Evolutionary conservation across 2,329 filamentous ascomycete species (phyloP), one percentile per base, ranked within the genome.

Genomic region (Hypoxylon sp.): DNA sequence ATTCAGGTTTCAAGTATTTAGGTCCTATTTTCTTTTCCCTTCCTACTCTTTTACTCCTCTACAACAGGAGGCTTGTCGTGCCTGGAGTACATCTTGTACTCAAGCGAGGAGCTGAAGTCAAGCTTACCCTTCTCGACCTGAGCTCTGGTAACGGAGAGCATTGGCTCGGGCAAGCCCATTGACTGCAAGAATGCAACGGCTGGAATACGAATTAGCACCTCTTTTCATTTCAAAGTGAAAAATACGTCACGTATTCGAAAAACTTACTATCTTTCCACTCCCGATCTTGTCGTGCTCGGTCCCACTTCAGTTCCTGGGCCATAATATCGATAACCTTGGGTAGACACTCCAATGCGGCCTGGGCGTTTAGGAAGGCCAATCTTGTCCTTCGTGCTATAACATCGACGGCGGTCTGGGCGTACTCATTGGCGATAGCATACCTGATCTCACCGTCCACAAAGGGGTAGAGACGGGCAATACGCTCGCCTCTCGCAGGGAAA

Each of bases 381-480:
- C 95, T 85, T 41, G 92, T 97, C 67, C 94, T 86, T 63, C 95
- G 87, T 2, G 94, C 94, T 48, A 97, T 83, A 11, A 97, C 91
- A 76, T 97, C 94, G 14, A 94, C 90, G 1, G 93, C 93, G 2
- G 93, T 96, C 79, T 97, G 92, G 2, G 95, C 95, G 75, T 96
- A 96, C 81, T 97, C 95, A 78, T 97, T 90, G 53, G 90, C 85
- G 41, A 97, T 89, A 23, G 93, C 93, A 77, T 97, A 97, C 59
- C 93, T 88, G 41, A 97, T 86, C 81, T 98, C 95, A 51, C 94
- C 94, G 74, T 97, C 94, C 25, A 97, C 88, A 78, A 96, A 97
- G 12, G 94, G 93, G 79, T 97, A 97, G 27, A 97, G 83, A 14
- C 86, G 80, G 2, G 91, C 91, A 68, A 97, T 91, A 67, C 93